phyloP scores from a whole-genome alignment of 2,329 filamentous ascomycete species.

The Aspergillus flavus region DNA sequence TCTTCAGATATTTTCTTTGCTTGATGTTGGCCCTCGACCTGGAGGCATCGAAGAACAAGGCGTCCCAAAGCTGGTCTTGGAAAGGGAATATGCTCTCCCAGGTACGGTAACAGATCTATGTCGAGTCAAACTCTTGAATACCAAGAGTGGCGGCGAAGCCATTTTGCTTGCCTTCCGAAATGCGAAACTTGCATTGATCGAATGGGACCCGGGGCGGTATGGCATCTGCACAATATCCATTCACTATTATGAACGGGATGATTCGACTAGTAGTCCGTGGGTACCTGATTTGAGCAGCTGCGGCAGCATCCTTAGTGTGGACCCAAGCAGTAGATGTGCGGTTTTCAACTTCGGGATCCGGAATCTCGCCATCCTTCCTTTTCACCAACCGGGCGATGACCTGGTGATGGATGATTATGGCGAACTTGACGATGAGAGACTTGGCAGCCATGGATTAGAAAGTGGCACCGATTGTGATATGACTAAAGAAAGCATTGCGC shows the following conservation, averaged over 20 bases:
- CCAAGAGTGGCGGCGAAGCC: conserved; percentile 79
- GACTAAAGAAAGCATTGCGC: conserved; percentile 35
- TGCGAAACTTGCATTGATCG: conserved; percentile 87
- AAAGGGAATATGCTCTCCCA: conserved; percentile 80
- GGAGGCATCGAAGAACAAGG: conserved; percentile 57
- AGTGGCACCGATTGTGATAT: conserved; percentile 30
- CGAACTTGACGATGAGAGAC: conserved; percentile 71
- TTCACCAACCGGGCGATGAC: conserved; percentile 82
- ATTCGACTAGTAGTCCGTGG: conserved; percentile 81
- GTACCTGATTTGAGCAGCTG: conserved; percentile 73
- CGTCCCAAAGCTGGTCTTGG: conserved; percentile 77
- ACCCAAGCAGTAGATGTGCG: conserved; percentile 90
- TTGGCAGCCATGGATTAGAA: conserved; percentile 43
- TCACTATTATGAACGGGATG: conserved; percentile 97
- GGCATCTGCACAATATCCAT: conserved; percentile 87
- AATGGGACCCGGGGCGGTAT: conserved; percentile 85
- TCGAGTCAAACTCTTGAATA: conserved; percentile 71
- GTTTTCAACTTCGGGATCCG: conserved; percentile 88
- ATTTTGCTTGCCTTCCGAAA: conserved; percentile 84
- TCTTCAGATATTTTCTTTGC: conserved; percentile 84
- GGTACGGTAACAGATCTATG: conserved; percentile 84
- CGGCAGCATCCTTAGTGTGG: conserved; percentile 80
- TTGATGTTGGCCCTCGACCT: conserved; percentile 55
- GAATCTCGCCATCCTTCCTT: conserved; percentile 90
- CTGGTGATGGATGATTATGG: conserved; percentile 92